Percentiles rank a stretch among this genome's conserved stretches.
Evolutionary conservation across 768 basidiomycete species (phyloP).

Genomic region (Termitomyces titanicus): DNA sequence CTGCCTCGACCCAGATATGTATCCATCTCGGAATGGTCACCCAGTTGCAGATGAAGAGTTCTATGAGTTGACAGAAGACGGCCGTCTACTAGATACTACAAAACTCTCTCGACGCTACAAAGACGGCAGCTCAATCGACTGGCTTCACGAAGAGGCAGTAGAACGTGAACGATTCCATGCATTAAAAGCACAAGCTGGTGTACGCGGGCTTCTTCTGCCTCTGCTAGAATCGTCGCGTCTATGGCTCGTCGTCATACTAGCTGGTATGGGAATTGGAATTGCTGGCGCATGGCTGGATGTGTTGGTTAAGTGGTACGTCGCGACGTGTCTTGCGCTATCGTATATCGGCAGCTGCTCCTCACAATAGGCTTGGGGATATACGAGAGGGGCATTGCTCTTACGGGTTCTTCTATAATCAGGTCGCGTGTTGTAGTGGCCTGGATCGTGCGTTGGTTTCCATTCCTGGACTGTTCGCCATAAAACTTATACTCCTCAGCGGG

Average conservation of each 20-base stretch:
- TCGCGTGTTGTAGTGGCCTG: constrained; percentile 66
- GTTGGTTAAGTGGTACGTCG: constrained; percentile 63
- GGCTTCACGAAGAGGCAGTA: constrained; percentile 61
- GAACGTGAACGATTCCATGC: constrained; percentile 55
- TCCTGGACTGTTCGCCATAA: neutral
- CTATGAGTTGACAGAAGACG: constrained; percentile 45
- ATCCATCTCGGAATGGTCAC: constrained; percentile 17
- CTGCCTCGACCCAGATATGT: neutral
- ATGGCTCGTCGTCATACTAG: constrained; percentile 67
- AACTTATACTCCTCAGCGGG: constrained; percentile 42
- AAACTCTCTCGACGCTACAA: constrained; percentile 39
- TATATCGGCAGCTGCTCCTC: constrained; percentile 1
- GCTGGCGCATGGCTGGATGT: constrained; percentile 73
- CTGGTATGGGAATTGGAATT: constrained; percentile 64
- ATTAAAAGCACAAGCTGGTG: constrained; percentile 47
- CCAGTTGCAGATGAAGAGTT: constrained; percentile 32
- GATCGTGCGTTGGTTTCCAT: constrained; percentile 41
- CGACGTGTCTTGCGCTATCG: neutral
- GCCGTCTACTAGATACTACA: constrained; percentile 27
- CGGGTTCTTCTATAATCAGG: constrained; percentile 70
- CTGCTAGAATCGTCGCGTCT: constrained; percentile 54
- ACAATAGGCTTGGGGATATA: constrained; percentile 59
- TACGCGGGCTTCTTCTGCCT: constrained; percentile 52
- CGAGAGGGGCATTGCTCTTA: constrained; percentile 66
- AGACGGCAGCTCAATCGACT: constrained; percentile 66